A percentile compares a stretch with the other conserved stretches of the same genome.
Evolutionary conservation across 78 protist species (phyloP).

Genomic region (Dictyostelium citrinum): DNA sequence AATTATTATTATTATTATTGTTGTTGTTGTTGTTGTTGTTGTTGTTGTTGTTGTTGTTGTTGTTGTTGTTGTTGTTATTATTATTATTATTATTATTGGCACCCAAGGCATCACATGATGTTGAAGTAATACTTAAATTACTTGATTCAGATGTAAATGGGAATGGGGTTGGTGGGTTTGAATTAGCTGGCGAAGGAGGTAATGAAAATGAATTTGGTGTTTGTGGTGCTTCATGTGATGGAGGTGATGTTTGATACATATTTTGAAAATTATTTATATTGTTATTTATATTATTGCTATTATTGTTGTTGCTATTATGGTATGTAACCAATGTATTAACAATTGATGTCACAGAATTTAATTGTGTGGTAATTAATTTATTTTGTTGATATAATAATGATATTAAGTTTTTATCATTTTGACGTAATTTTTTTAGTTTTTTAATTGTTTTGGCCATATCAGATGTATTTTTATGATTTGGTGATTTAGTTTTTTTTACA

Average conservation of each 20-base stretch:
- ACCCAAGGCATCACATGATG: neutral
- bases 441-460: conserved; percentile 2
- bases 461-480: neutral
- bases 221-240: neutral
- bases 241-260: neutral
- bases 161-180: neutral
- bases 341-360: conserved; percentile 15
- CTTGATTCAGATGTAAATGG: neutral
- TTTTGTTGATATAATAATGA: conserved; percentile 55
- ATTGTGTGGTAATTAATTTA: conserved; percentile 14
- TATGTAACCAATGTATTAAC: neutral
- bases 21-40: neutral
- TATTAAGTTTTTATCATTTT: conserved; percentile 44
- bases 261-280: neutral
- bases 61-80: no score
- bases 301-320: neutral
- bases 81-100: neutral
- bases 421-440: conserved; percentile 16
- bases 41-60: no score
- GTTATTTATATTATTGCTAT: neutral
- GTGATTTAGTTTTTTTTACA: neutral
- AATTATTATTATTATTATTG: neutral
- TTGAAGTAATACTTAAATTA: neutral
- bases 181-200: neutral
- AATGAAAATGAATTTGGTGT: neutral